phyloP scores from a whole-genome alignment of 441 rosid species.

The Eugenia klotzschiana region DNA sequence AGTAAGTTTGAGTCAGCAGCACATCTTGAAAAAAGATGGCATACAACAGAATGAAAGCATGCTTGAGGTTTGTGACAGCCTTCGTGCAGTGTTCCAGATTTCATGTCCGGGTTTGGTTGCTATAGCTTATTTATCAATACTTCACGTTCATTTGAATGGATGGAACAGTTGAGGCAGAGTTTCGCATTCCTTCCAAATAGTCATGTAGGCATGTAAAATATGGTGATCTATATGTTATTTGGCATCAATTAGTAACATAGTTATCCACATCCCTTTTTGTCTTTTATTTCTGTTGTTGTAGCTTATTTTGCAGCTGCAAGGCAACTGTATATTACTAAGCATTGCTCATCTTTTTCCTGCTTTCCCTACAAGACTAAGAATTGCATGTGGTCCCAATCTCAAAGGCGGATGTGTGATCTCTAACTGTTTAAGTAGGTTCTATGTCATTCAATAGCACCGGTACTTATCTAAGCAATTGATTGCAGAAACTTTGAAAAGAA shows the following conservation, averaged over 20 bases:
- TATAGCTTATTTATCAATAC: not conserved
- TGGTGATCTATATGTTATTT: not conserved
- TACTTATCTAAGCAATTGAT: not conserved
- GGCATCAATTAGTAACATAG: not conserved
- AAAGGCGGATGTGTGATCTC: not conserved
- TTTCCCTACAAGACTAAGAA: not conserved
- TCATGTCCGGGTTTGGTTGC: not conserved
- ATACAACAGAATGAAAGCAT: not conserved
- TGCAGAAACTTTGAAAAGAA: slow-evolving; percentile 67
- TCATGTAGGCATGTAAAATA: not conserved
- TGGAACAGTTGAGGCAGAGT: not conserved
- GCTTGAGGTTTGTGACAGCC: not conserved
- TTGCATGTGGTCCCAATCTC: not conserved
- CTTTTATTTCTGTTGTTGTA: not conserved
- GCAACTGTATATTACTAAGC: not conserved
- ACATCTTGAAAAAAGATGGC: not conserved
- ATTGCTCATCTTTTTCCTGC: not conserved
- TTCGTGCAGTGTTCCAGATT: not conserved
- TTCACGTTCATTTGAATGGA: not conserved
- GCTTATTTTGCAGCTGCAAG: not conserved
- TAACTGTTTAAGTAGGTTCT: not conserved
- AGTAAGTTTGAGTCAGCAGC: not conserved
- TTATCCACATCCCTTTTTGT: not conserved
- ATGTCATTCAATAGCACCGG: not conserved
- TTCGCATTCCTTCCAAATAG: not conserved